Conservation (phyloP, 768 basidiomycete genomes). For the Steccherinum ochraceum region DNA sequence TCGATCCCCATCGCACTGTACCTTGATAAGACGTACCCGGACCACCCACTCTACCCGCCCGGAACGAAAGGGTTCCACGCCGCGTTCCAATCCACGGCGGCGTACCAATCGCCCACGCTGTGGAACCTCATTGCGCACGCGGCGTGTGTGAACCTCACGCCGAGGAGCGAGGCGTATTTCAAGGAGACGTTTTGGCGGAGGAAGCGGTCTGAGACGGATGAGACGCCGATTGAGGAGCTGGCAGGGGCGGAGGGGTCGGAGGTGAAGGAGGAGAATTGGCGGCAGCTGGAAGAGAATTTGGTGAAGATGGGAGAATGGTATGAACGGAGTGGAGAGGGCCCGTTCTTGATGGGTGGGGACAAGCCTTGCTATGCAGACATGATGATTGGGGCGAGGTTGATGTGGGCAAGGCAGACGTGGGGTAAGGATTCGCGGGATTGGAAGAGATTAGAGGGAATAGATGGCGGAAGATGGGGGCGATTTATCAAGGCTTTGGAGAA, state of each 20-base stretch:
- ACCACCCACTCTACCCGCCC: slow-evolving; percentile 33
- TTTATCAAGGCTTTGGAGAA: slow-evolving; percentile 24
- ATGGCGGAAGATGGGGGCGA: slow-evolving; percentile 34
- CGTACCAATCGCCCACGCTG: background rate
- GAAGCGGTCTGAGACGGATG: background rate
- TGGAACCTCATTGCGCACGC: background rate
- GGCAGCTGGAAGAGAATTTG: background rate
- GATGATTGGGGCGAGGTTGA: slow-evolving; percentile 26
- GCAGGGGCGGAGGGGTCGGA: too few species aligned
- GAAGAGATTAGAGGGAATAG: slow-evolving; percentile 30
- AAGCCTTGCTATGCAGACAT: slow-evolving; percentile 30
- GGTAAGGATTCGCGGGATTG: slow-evolving; percentile 37
- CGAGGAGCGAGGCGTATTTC: slow-evolving; percentile 30
- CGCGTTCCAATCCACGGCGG: slow-evolving; percentile 28
- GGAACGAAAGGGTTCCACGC: slow-evolving; percentile 34
- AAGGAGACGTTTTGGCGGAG: background rate
- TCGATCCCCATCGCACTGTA: slow-evolving; percentile 43
- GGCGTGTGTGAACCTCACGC: slow-evolving; percentile 5
- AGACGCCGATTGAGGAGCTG: too few species aligned
- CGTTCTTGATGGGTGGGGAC: slow-evolving; percentile 19
- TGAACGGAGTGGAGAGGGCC: background rate
- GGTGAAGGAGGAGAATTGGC: too few species aligned
- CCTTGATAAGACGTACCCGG: slow-evolving; percentile 44
- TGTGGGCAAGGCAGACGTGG: slow-evolving; percentile 25
- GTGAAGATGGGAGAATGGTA: background rate